Evolutionary conservation across 148 eudicot species (phyloP).

Genomic region (Silene conica): DNA sequence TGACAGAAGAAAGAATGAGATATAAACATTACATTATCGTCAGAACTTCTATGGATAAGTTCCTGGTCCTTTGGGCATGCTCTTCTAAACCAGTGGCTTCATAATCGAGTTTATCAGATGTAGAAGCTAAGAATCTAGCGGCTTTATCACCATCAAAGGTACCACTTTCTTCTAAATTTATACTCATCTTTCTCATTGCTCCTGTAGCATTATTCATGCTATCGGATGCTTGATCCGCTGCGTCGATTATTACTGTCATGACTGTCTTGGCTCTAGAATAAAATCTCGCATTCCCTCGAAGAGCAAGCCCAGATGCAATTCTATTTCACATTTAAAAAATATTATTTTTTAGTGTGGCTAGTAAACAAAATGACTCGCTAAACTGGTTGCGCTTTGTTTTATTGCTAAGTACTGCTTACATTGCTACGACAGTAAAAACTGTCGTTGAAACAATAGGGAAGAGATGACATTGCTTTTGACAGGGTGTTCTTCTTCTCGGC

Average conservation of each 20-base stretch:
- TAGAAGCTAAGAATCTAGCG: constrained; percentile 43
- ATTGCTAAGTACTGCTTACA: constrained; percentile 36
- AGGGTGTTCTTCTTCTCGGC: constrained; percentile 33
- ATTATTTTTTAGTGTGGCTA: neutral
- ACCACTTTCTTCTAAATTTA: constrained; percentile 26
- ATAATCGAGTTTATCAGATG: constrained; percentile 44
- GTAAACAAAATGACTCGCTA: too few relatives aligned
- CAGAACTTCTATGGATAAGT: constrained; percentile 38
- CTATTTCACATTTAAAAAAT: constrained; percentile 27
- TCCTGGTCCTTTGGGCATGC: constrained; percentile 49
- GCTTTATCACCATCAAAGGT: constrained; percentile 25
- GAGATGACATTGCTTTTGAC: constrained; percentile 40
- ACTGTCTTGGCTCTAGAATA: constrained; percentile 61
- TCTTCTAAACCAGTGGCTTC: constrained; percentile 47
- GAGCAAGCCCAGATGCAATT: constrained; percentile 44
- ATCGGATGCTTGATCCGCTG: constrained; percentile 59
- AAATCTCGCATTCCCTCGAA: constrained; percentile 45
- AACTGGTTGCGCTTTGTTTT: too few relatives aligned
- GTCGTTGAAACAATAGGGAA: constrained; percentile 33
- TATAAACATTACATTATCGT: constrained; percentile 39
- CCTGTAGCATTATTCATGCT: constrained; percentile 55
- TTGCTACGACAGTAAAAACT: constrained; percentile 41
- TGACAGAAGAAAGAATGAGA: neutral
- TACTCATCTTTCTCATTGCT: constrained; percentile 49
- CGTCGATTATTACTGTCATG: constrained; percentile 41